Percentiles rank a stretch among this genome's conserved stretches.
These are phyloP conservation scores for Penicillium freii DNA, from an alignment of 2,329 filamentous ascomycete species.

Conservation along the genomic window DNA sequence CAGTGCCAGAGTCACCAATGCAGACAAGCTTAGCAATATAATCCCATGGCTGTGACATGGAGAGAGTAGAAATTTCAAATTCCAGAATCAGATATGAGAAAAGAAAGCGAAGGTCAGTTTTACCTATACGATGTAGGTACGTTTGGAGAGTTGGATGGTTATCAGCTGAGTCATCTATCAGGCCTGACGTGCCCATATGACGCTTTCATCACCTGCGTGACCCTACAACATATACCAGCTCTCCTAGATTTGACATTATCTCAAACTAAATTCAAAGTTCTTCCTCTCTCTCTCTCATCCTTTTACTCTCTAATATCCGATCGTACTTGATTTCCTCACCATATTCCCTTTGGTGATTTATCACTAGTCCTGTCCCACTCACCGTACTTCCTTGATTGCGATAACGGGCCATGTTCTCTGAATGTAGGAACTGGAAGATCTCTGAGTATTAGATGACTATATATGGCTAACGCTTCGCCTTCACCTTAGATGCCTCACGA, in stretches of 20 bases:
- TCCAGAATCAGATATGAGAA: conserved; percentile 2
- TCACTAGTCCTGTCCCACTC: neutral
- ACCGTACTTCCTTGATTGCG: conserved; percentile 9
- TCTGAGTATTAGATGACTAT: conserved; percentile 3
- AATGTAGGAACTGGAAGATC: conserved; percentile 64
- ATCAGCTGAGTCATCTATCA: conserved; percentile 39
- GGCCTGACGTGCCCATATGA: conserved; percentile 38
- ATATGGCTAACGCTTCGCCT: conserved; percentile 21
- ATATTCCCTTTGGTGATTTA: neutral
- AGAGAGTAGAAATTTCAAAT: conserved; percentile 22
- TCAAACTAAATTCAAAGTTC: neutral
- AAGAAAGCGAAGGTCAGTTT: conserved; percentile 2
- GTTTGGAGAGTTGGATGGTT: conserved; percentile 9
- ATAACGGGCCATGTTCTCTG: conserved; percentile 68
- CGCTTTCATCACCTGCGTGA: conserved; percentile 30
- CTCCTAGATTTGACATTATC: conserved; percentile 7
- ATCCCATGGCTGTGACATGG: conserved; percentile 72
- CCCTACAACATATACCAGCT: neutral
- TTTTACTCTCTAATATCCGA: neutral
- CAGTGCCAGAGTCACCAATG: conserved; percentile 93
- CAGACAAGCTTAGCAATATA: conserved; percentile 99
- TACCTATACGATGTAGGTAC: neutral
- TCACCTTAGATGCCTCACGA: conserved; percentile 78
- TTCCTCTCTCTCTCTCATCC: neutral
- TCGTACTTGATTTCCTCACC: conserved; percentile 1